Evolutionary conservation across 345 rosid species (phyloP), one percentile per base, ranked within the genome.

Genomic region (Pistacia atlantica): DNA sequence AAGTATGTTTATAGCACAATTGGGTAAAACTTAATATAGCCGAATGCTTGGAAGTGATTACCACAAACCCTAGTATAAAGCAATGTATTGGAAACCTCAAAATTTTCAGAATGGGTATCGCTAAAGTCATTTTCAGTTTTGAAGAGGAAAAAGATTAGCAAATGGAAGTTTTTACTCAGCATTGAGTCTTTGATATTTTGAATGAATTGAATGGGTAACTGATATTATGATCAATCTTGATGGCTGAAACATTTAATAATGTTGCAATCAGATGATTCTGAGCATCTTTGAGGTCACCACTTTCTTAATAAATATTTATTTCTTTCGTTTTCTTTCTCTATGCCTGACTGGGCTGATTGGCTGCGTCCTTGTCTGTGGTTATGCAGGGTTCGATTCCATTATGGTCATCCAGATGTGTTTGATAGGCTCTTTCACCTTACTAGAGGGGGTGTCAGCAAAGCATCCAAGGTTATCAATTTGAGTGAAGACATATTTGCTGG

Each of bases 401-500:
- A 97, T 84, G 99, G 98, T 72, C 99, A 97, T 85, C 99, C 99
- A 2, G 99, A 97, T 90, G 97, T 97, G 54, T 97, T 97, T 67
- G 99, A 97, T 83, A 89, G 99, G 88, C 91, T 97, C 37, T 97
- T 97, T 85, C 99, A 97, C 83, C 93, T 97, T 49, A 92, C 97
- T 25, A 92, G 99, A 84, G 99, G 99, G 54, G 99, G 99, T 83
- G 86, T 97, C 37, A 92, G 99, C 81, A 97, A 97, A 89, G 98
- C 99, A 65, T 97, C 99, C 51, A 94, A 88, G 81, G 96, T 94
- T 46, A 94, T 97, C 87, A 97, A 94, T 84, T 84, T 97, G 79
- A 97, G 99, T 78, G 98, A 94, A 85, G 99, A 97, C 78, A 97
- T 97, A 71, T 97, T 97, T 89, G 99, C 98, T 67, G 99, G 99